Percentiles rank a stretch among this genome's conserved stretches.
Conservation (phyloP, 345 rosid genomes). For the Citrus reticulata region DNA sequence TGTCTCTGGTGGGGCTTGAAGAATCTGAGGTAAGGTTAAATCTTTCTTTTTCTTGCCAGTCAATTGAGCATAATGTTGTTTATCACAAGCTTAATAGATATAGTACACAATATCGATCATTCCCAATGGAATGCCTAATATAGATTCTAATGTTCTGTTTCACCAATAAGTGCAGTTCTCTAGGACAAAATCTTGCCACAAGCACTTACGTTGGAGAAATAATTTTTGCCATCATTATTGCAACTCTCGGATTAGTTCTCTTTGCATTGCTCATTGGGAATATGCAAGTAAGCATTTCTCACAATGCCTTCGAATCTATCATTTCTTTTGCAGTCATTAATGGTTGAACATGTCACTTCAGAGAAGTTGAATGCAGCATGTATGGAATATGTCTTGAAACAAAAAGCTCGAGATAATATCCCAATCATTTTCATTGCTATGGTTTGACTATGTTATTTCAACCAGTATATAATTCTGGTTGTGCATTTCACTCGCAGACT, state of each 20-base stretch:
- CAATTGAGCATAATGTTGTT: not conserved
- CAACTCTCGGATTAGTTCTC: constrained; percentile 80
- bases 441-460: not conserved
- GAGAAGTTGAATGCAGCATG: not conserved
- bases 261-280: constrained; percentile 93
- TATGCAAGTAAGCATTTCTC: constrained; percentile 62
- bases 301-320: not conserved
- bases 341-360: not conserved
- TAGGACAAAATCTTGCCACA: constrained; percentile 78
- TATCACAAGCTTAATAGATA: not conserved
- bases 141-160: constrained; percentile 6
- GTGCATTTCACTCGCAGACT: constrained; percentile 44
- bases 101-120: not conserved
- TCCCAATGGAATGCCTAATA: not conserved
- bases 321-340: not conserved
- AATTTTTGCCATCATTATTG: constrained; percentile 64
- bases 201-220: constrained; percentile 85
- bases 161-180: constrained; percentile 45
- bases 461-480: not conserved
- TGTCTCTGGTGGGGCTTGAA: constrained; percentile 97
- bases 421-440: not conserved
- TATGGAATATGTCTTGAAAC: not conserved
- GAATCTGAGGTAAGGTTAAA: constrained; percentile 57
- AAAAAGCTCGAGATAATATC: not conserved
- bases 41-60: not conserved